phyloP scores from a whole-genome alignment of 805 yeast genomes.

The Nakazawaea pomicola region DNA sequence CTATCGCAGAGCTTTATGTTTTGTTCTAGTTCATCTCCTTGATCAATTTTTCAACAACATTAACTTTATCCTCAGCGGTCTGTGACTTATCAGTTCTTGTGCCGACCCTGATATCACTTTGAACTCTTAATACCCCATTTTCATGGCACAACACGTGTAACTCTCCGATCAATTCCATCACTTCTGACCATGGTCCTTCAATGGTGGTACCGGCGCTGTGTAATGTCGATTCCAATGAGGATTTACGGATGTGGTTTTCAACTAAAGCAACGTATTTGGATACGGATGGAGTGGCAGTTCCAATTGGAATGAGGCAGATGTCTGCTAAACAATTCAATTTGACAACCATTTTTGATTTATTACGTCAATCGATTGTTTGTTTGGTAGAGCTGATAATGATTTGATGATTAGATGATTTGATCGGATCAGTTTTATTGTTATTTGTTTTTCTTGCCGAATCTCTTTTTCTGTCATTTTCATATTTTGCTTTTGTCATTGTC shows the following conservation, averaged over 20 bases:
- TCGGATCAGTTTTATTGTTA: too few species aligned
- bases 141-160: slow-evolving; percentile 70
- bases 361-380: too few species aligned
- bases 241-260: slow-evolving; percentile 56
- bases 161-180: slow-evolving; percentile 71
- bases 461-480: too few species aligned
- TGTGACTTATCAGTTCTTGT: slow-evolving; percentile 76
- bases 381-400: not conserved
- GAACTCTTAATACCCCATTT: slow-evolving; percentile 72
- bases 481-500: too few species aligned
- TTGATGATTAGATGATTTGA: not conserved
- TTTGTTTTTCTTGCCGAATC: not conserved
- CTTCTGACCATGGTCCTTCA: slow-evolving; percentile 91
- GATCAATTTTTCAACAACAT: slow-evolving; percentile 53
- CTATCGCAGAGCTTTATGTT: not conserved
- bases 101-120: slow-evolving; percentile 83
- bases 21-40: slow-evolving; percentile 14
- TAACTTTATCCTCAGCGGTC: slow-evolving; percentile 67
- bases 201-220: slow-evolving; percentile 94
- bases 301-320: slow-evolving; percentile 82
- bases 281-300: slow-evolving; percentile 73
- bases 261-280: slow-evolving; percentile 74
- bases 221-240: slow-evolving; percentile 60
- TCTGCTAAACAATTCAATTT: slow-evolving; percentile 73
- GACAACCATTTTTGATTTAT: slow-evolving; percentile 20